Percentiles rank a stretch among this genome's conserved stretches.
phyloP scores from a whole-genome alignment of 371 early-diverging fungal genomes.

The Saksenaea vasiformis region DNA sequence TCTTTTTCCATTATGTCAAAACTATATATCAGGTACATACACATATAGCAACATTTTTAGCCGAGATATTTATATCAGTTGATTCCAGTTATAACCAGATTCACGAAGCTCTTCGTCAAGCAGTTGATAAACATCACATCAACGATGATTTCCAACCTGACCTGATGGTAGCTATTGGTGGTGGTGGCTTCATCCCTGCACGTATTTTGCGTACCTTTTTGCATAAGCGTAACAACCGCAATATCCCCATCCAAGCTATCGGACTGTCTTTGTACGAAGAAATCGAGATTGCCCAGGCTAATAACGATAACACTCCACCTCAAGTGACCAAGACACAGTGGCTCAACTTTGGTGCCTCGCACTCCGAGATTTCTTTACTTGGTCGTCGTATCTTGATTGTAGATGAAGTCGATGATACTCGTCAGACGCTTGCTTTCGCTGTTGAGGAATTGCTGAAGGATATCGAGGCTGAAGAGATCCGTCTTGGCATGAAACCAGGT shows the following conservation, averaged over 20 bases:
- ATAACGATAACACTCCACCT: conserved; percentile 30
- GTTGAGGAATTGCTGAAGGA: conserved; percentile 72
- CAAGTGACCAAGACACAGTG: conserved; percentile 81
- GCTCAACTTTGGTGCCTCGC: conserved; percentile 71
- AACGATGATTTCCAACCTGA: conserved; percentile 69
- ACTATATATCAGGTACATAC: conserved; percentile 39
- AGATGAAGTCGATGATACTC: conserved; percentile 81
- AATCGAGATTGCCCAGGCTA: conserved; percentile 53
- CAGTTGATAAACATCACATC: conserved; percentile 57
- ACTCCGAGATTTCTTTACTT: conserved; percentile 58
- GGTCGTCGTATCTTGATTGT: conserved; percentile 76
- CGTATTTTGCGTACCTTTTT: conserved; percentile 75
- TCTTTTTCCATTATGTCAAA: conserved; percentile 33
- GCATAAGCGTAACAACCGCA: conserved; percentile 66
- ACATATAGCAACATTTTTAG: not conserved
- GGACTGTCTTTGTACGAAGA: conserved; percentile 80
- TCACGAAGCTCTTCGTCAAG: conserved; percentile 62
- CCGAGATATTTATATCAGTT: not conserved
- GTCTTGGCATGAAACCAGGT: conserved; percentile 50
- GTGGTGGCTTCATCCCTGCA: conserved; percentile 79
- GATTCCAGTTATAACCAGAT: conserved; percentile 69
- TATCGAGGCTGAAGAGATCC: conserved; percentile 57
- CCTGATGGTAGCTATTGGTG: conserved; percentile 62
- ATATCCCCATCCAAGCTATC: conserved; percentile 80
- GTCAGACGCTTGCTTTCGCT: conserved; percentile 73